phyloP scores from a whole-genome alignment of 768 basidiomycete species.

The Leucosporidium scottii region DNA sequence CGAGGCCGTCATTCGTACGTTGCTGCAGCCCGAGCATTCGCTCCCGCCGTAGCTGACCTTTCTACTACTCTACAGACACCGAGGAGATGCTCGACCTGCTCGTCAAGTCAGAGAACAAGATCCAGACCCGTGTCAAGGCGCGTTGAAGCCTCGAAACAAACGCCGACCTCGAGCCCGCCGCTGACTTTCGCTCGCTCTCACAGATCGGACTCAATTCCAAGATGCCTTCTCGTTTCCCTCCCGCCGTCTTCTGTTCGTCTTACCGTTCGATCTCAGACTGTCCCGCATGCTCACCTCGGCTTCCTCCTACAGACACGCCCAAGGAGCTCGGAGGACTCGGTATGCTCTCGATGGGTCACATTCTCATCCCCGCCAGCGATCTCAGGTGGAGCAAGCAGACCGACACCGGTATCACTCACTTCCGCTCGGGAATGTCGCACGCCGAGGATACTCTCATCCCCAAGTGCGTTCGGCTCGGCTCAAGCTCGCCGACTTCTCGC shows the following conservation, averaged over 20 bases:
- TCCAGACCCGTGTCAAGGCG: conserved; percentile 95
- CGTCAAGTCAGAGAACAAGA: conserved; percentile 99
- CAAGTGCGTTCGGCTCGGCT: conserved; percentile 53
- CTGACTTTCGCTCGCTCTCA: background rate
- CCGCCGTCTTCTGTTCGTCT: conserved; percentile 40
- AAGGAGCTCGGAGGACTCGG: conserved; percentile 98
- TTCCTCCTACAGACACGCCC: conserved; percentile 59
- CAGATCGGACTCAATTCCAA: conserved; percentile 21
- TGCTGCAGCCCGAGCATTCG: no score
- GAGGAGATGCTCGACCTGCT: conserved; percentile 90
- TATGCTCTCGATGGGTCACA: conserved; percentile 99
- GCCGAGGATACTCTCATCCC: conserved; percentile 94
- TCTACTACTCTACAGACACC: conserved; percentile 64
- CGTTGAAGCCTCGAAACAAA: background rate
- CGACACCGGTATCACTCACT: conserved; percentile 94
- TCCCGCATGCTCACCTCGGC: background rate
- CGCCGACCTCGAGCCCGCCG: background rate
- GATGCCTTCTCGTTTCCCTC: conserved; percentile 99
- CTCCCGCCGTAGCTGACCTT: conserved; percentile 52
- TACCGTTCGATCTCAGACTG: background rate
- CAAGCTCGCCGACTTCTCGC: background rate
- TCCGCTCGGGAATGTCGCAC: conserved; percentile 97
- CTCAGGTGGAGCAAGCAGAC: conserved; percentile 98
- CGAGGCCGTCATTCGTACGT: conserved; percentile 17
- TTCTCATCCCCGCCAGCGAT: conserved; percentile 95